These are phyloP conservation scores for Magnolia sinica DNA, from an alignment of 164 flowering plant genomes.

Conservation along the genomic window DNA sequence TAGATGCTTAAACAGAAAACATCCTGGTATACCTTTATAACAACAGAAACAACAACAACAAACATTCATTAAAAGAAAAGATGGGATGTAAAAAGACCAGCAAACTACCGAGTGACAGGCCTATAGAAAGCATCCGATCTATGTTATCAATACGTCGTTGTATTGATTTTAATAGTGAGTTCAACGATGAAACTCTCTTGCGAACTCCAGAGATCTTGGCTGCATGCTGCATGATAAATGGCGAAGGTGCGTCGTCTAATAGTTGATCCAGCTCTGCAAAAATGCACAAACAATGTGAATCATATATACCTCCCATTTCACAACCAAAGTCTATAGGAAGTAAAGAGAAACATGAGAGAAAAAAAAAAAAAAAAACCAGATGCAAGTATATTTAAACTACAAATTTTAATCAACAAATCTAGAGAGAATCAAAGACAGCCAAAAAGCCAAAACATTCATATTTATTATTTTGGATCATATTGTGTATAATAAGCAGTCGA, in stretches of 20 bases:
- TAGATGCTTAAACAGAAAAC: background rate
- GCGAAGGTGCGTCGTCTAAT: conserved; percentile 90
- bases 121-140: conserved; percentile 58
- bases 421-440: background rate
- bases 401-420: background rate
- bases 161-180: conserved; percentile 61
- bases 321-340: background rate
- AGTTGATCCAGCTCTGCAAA: conserved; percentile 85
- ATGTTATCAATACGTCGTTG: conserved; percentile 84
- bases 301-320: background rate
- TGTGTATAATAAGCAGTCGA: too few species aligned
- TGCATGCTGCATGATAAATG: conserved; percentile 90
- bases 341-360: background rate
- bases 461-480: too few species aligned
- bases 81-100: background rate
- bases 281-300: conserved; percentile 2
- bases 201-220: conserved; percentile 77
- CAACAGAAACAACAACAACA: background rate
- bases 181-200: conserved; percentile 77
- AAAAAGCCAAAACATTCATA: background rate
- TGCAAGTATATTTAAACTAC: background rate
- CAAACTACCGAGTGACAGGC: conserved; percentile 48
- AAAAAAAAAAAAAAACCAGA: too few species aligned
- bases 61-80: background rate
- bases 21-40: background rate